Evolutionary conservation across 2,329 filamentous ascomycete species (phyloP).

Genomic region (Xylariaceae sp.): DNA sequence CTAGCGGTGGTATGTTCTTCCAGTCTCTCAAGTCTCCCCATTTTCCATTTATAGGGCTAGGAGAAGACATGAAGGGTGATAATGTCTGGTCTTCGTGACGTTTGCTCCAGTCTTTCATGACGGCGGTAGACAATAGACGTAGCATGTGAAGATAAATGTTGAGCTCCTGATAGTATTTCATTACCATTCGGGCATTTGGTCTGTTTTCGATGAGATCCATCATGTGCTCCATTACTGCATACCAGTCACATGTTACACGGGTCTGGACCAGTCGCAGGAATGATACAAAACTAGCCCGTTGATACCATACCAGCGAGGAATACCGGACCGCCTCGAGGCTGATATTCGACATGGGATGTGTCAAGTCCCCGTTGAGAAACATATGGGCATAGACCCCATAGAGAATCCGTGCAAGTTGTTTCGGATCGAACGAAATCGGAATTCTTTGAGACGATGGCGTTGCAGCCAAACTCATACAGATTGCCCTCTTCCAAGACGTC

Average conservation of each 20-base stretch:
- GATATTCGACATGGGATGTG: not conserved
- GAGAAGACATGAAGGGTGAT: not conserved
- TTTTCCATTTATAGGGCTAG: not conserved
- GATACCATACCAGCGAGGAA: constrained; percentile 2
- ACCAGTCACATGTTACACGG: constrained; percentile 32
- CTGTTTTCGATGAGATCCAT: constrained; percentile 33
- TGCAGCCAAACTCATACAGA: not conserved
- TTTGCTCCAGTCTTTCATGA: not conserved
- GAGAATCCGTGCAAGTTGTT: constrained; percentile 8
- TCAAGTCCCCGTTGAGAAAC: constrained; percentile 10
- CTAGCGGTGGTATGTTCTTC: constrained; percentile 14
- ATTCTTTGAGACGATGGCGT: not conserved
- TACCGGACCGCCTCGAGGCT: not conserved
- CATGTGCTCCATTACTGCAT: constrained; percentile 26
- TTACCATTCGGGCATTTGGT: constrained; percentile 22
- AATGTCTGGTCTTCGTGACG: not conserved
- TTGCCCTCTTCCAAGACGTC: constrained; percentile 14
- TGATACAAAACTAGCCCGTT: constrained; percentile 10
- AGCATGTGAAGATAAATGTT: constrained; percentile 35
- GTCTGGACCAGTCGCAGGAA: constrained; percentile 17
- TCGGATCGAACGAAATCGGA: constrained; percentile 7
- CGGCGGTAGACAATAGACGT: constrained; percentile 27
- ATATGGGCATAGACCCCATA: constrained; percentile 14
- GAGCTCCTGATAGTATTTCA: constrained; percentile 36
- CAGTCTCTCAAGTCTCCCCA: constrained; percentile 14